These are phyloP conservation scores for Eimeria zaria DNA, from an alignment of 169 alveolate genomes.

Conservation along the genomic window DNA sequence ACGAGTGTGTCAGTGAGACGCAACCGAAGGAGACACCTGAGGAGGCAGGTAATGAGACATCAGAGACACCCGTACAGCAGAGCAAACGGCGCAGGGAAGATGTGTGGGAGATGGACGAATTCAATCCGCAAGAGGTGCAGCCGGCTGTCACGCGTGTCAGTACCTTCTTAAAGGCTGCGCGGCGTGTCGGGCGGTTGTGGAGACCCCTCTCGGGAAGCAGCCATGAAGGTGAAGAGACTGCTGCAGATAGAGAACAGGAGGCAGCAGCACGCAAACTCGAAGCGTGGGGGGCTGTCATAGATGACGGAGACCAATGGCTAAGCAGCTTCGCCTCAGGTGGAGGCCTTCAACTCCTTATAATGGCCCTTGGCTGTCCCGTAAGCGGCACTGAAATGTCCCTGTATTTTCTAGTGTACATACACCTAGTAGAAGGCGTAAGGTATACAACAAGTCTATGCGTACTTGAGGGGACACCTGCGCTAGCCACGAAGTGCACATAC, in stretches of 20 bases:
- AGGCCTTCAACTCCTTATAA: conserved; percentile 68
- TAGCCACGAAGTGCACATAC: neutral
- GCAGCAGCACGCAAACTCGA: conserved; percentile 10
- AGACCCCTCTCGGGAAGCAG: neutral
- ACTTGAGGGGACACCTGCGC: neutral
- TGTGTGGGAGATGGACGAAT: conserved; percentile 73
- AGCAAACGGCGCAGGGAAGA: conserved; percentile 64
- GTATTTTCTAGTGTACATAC: neutral
- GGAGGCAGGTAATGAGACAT: neutral
- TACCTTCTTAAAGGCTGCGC: conserved; percentile 56
- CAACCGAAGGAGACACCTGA: neutral
- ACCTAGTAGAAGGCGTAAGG: neutral
- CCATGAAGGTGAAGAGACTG: neutral
- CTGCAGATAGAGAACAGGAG: neutral
- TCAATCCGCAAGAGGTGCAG: conserved; percentile 57
- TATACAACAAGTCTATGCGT: neutral
- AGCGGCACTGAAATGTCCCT: neutral
- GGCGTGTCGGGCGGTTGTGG: conserved; percentile 60
- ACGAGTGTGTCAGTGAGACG: neutral
- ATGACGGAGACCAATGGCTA: conserved; percentile 77
- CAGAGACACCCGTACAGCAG: neutral
- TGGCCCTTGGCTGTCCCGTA: conserved; percentile 75
- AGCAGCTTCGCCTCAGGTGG: conserved; percentile 76
- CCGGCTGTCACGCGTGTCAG: conserved; percentile 69
- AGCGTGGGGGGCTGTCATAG: conserved; percentile 63